These are phyloP conservation scores for Daldinia sp. DNA, from an alignment of 2,329 filamentous ascomycete species.

Conservation along the genomic window DNA sequence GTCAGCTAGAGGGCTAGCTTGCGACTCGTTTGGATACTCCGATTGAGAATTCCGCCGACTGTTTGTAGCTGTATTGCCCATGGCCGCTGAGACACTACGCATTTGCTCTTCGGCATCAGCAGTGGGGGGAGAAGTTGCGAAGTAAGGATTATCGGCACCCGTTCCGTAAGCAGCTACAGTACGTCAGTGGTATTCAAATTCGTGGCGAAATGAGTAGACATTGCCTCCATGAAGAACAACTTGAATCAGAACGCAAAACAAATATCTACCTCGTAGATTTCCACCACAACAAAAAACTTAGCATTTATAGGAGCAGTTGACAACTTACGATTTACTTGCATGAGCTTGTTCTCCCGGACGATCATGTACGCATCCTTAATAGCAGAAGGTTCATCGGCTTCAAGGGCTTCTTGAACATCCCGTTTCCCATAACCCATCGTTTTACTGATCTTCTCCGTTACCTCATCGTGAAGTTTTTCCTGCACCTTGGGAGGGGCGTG, in stretches of 20 bases:
- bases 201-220: not conserved
- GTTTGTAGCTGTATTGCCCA: constrained; percentile 53
- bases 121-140: constrained; percentile 60
- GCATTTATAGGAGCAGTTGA: constrained; percentile 4
- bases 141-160: constrained; percentile 58
- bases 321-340: constrained; percentile 90
- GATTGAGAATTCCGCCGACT: constrained; percentile 28
- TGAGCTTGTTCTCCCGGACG: constrained; percentile 96
- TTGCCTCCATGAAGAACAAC: not conserved
- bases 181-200: constrained; percentile 45
- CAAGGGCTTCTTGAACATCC: constrained; percentile 94
- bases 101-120: constrained; percentile 63
- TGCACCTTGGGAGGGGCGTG: constrained; percentile 82
- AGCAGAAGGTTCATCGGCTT: constrained; percentile 91
- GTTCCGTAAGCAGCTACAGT: constrained; percentile 61
- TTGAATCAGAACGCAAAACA: not conserved
- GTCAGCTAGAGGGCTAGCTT: constrained; percentile 65
- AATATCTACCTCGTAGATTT: not conserved
- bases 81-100: constrained; percentile 67
- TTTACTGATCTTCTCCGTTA: constrained; percentile 95
- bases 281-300: too few relatives aligned
- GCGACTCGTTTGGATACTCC: constrained; percentile 50
- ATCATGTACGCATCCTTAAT: constrained; percentile 99
- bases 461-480: constrained; percentile 89
- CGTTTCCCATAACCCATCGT: constrained; percentile 97